Percentiles rank a stretch among this genome's conserved stretches.
phyloP scores from a whole-genome alignment of 176 grass and related monocot species.

The Triticum urartu region DNA sequence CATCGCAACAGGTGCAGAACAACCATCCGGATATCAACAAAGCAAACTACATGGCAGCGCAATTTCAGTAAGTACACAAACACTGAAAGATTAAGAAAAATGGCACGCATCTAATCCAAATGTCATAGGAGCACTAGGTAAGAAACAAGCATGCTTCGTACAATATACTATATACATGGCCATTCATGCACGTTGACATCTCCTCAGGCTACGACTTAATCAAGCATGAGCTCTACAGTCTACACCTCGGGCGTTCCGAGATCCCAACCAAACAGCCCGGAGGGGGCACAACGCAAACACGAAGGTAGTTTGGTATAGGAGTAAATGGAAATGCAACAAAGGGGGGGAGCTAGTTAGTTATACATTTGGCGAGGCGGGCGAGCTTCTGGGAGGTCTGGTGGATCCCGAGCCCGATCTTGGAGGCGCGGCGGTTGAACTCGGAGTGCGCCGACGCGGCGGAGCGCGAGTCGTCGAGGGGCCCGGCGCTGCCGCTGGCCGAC shows the following conservation, averaged over 20 bases:
- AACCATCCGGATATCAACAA: background rate
- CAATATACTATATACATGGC: background rate
- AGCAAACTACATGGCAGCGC: background rate
- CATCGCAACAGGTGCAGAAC: background rate
- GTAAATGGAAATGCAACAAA: background rate
- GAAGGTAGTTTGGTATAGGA: background rate
- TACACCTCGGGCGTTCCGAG: no score
- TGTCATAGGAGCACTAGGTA: background rate
- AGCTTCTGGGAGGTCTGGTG: conserved; percentile 95
- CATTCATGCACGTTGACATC: background rate
- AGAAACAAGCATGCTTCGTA: background rate
- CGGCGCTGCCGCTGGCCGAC: conserved; percentile 23
- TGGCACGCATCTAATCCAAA: background rate
- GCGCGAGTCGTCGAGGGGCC: conserved; percentile 41
- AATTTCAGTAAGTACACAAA: background rate
- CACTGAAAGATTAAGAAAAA: background rate
- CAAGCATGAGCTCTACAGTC: background rate
- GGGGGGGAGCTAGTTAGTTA: background rate
- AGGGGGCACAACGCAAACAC: background rate
- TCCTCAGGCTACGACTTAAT: background rate
- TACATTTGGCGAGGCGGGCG: conserved; percentile 79
- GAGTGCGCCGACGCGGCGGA: conserved; percentile 52
- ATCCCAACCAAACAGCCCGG: background rate
- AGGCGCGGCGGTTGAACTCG: conserved; percentile 84
- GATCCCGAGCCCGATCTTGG: conserved; percentile 89